A percentile compares a stretch with the other conserved stretches of the same genome.
phyloP scores from a whole-genome alignment of 108 stramenopile species.

The Cyclotella cryptica region DNA sequence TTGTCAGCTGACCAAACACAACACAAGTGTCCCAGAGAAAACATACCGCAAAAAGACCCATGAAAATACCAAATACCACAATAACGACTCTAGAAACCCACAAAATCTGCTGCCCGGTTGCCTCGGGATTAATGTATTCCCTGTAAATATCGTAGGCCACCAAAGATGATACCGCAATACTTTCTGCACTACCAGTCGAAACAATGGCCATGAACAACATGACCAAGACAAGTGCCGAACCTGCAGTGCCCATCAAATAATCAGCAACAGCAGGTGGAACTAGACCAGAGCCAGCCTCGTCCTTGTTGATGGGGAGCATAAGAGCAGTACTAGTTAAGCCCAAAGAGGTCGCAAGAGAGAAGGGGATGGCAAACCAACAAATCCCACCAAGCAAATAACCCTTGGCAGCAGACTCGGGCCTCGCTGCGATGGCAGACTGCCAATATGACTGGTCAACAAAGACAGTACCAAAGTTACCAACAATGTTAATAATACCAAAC shows the following conservation, averaged over 20 bases:
- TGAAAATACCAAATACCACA: slow-evolving; percentile 82
- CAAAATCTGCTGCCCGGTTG: slow-evolving; percentile 89
- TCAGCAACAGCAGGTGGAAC: slow-evolving; percentile 93
- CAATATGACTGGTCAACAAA: slow-evolving; percentile 96
- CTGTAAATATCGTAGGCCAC: slow-evolving; percentile 94
- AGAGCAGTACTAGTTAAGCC: slow-evolving; percentile 89
- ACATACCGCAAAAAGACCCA: slow-evolving; percentile 73
- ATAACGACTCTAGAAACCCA: slow-evolving; percentile 79
- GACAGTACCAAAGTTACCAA: slow-evolving; percentile 96
- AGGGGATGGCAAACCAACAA: slow-evolving; percentile 93
- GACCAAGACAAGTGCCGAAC: slow-evolving; percentile 78
- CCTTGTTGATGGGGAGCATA: slow-evolving; percentile 84
- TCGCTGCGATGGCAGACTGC: slow-evolving; percentile 95
- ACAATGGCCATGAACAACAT: slow-evolving; percentile 98
- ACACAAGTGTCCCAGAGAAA: neutral
- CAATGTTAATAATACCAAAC: slow-evolving; percentile 95
- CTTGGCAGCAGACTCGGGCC: slow-evolving; percentile 76
- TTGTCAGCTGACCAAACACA: neutral
- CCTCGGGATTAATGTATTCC: slow-evolving; percentile 90
- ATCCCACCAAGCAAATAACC: slow-evolving; percentile 95
- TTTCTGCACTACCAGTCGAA: slow-evolving; percentile 91
- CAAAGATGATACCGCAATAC: slow-evolving; percentile 92
- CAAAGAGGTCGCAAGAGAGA: slow-evolving; percentile 92
- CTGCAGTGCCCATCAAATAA: slow-evolving; percentile 80
- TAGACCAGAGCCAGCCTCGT: slow-evolving; percentile 87